Evolutionary conservation across 1,284 basidiomycete species (phyloP).

Genomic region (Athelia sp.): DNA sequence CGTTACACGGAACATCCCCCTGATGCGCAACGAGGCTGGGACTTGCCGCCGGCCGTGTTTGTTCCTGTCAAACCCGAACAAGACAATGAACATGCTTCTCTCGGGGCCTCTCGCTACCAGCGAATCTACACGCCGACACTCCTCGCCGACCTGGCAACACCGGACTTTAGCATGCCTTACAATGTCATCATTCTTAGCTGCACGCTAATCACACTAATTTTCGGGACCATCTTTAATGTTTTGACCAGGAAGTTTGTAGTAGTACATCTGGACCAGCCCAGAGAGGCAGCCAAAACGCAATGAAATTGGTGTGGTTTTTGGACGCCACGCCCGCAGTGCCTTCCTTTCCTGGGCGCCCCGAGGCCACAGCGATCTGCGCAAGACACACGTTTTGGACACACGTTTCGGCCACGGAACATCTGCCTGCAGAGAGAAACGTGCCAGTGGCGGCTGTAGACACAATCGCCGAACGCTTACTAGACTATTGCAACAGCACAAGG

Average conservation of each 20-base stretch:
- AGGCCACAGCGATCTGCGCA: too few species aligned
- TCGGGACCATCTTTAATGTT: slow-evolving; percentile 88
- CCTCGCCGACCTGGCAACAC: slow-evolving; percentile 88
- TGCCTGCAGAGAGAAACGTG: too few species aligned
- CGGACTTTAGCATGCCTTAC: slow-evolving; percentile 99
- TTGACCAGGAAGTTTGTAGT: slow-evolving; percentile 78
- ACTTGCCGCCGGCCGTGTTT: slow-evolving; percentile 81
- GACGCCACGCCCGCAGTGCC: slow-evolving; percentile 2
- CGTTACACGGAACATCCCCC: slow-evolving; percentile 95
- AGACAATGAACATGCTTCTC: slow-evolving; percentile 8
- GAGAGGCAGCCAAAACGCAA: slow-evolving; percentile 6
- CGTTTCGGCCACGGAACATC: too few species aligned
- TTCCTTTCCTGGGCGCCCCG: neutral
- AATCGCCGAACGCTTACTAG: too few species aligned
- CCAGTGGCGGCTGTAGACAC: too few species aligned
- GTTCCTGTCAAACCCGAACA: slow-evolving; percentile 34
- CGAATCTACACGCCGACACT: slow-evolving; percentile 78
- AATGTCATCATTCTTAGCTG: slow-evolving; percentile 97
- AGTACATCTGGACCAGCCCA: slow-evolving; percentile 27
- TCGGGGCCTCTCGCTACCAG: slow-evolving; percentile 6
- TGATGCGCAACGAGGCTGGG: slow-evolving; percentile 93
- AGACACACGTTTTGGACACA: too few species aligned
- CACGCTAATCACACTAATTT: slow-evolving; percentile 88
- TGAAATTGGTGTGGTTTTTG: neutral
- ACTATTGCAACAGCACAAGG: too few species aligned